Percentiles rank a stretch among this genome's conserved stretches.
Conservation (phyloP, 257 asterid species). For the Asclepias syriaca region DNA sequence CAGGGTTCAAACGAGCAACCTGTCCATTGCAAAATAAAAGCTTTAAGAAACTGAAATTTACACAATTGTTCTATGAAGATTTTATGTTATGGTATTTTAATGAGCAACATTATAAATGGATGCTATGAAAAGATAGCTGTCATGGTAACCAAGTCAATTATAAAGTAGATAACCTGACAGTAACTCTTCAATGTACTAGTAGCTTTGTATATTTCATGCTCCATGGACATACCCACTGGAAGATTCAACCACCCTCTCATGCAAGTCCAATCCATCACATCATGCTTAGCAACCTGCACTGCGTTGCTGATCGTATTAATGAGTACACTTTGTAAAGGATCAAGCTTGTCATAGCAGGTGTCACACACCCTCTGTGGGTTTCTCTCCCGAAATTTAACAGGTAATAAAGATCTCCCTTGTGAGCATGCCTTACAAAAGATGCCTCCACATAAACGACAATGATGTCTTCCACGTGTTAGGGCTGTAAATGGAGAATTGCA, state of each 20-base stretch:
- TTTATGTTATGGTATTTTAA: not conserved
- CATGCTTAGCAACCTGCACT: conserved; percentile 84
- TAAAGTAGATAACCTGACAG: conserved; percentile 50
- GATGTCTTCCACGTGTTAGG: conserved; percentile 95
- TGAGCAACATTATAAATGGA: not conserved
- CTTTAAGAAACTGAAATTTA: not conserved
- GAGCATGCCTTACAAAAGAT: conserved; percentile 90
- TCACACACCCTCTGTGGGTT: conserved; percentile 97
- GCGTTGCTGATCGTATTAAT: conserved; percentile 92
- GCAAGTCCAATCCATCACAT: conserved; percentile 98
- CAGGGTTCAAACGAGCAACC: conserved; percentile 92
- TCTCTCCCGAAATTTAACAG: conserved; percentile 88
- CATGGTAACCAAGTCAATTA: not conserved
- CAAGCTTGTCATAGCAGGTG: conserved; percentile 94
- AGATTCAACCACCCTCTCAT: conserved; percentile 95
- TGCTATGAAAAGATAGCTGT: not conserved
- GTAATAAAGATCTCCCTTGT: conserved; percentile 83
- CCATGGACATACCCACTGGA: conserved; percentile 96
- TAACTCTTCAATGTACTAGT: conserved; percentile 66
- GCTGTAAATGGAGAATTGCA: conserved; percentile 86
- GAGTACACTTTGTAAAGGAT: conserved; percentile 81
- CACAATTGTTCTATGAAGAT: not conserved
- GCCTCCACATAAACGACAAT: conserved; percentile 96
- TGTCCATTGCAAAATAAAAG: conserved; percentile 26
- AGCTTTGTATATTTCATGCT: conserved; percentile 90